phyloP scores from a whole-genome alignment of 768 basidiomycete species.

The Collybia nuda region DNA sequence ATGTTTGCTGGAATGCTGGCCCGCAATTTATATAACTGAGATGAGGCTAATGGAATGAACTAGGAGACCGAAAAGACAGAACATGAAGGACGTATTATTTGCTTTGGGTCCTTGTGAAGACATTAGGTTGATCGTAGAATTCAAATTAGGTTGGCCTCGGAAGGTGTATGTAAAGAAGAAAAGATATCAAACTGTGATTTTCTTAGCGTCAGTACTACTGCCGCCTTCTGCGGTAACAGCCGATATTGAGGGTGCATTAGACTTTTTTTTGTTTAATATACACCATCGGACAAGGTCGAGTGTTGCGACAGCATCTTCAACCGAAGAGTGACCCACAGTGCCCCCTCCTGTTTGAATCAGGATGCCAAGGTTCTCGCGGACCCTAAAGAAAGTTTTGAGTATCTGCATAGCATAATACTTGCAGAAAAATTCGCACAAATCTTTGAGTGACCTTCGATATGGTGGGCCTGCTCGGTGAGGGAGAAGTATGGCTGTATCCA shows the following conservation, averaged over 20 bases:
- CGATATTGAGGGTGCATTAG: constrained; percentile 3
- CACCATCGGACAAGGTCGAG: constrained; percentile 87
- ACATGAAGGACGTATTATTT: no score
- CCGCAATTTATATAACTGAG: no score
- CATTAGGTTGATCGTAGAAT: no score
- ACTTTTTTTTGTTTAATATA: constrained; percentile 54
- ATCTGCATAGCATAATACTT: constrained; percentile 15
- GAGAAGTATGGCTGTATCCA: constrained; percentile 88
- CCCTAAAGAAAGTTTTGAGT: constrained; percentile 41
- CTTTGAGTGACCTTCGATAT: constrained; percentile 76
- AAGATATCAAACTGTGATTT: no score
- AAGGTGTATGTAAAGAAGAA: no score
- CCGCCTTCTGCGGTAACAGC: background rate
- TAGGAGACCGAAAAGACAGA: no score
- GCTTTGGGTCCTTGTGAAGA: no score
- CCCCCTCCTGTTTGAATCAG: constrained; percentile 82
- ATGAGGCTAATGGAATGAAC: no score
- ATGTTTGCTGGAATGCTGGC: background rate
- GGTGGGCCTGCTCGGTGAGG: constrained; percentile 76
- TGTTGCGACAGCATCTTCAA: constrained; percentile 88
- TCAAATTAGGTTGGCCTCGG: no score
- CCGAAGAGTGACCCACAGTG: constrained; percentile 80
- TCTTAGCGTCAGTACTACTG: background rate
- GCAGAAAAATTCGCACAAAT: constrained; percentile 54
- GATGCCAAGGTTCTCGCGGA: constrained; percentile 77